Evolutionary conservation across 192 early-diverging fungal species (phyloP).

Genomic region (Backusella tarrabulga): DNA sequence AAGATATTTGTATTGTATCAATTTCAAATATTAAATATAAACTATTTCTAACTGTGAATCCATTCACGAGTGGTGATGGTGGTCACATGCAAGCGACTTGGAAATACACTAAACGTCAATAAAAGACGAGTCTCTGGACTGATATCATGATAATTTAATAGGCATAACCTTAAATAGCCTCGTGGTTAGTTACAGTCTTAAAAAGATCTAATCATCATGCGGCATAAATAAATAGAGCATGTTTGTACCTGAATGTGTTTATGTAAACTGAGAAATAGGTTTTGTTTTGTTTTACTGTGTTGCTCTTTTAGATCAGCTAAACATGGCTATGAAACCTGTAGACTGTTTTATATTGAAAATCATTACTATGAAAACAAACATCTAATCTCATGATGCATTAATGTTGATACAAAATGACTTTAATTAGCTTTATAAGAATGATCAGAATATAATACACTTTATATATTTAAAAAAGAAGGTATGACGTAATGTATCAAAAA

Average conservation of each 20-base stretch:
- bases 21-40: neutral
- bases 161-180: neutral
- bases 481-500: neutral
- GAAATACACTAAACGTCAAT: neutral
- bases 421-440: neutral
- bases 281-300: too few species aligned
- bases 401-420: neutral
- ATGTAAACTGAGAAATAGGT: too few species aligned
- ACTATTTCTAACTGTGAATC: neutral
- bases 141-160: too few species aligned
- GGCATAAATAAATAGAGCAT: neutral
- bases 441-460: neutral
- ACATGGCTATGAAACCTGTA: neutral
- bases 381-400: neutral
- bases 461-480: neutral
- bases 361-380: neutral
- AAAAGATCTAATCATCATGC: neutral
- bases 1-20: too few species aligned
- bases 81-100: neutral
- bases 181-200: neutral
- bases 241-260: neutral
- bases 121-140: neutral
- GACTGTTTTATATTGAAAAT: neutral
- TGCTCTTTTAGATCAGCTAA: too few species aligned
- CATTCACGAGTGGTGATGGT: neutral